A percentile compares a stretch with the other conserved stretches of the same genome.
Evolutionary conservation across 352 stramenopile genomes (phyloP).

Genomic region (Phytophthora constricta): DNA sequence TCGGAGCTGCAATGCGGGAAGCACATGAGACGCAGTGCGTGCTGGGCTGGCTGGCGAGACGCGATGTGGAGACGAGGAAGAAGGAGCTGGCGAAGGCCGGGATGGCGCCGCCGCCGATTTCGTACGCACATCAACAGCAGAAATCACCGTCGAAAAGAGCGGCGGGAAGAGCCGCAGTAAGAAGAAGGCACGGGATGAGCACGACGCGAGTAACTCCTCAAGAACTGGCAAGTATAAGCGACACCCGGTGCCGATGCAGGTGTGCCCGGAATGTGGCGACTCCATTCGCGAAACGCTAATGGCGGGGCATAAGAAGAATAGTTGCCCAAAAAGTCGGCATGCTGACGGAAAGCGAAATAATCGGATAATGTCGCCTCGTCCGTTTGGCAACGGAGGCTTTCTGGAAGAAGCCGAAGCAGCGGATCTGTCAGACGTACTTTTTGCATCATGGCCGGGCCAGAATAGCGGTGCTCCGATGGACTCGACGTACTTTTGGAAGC

Average conservation of each 20-base stretch:
- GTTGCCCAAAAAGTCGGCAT: slow-evolving; percentile 46
- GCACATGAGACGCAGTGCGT: slow-evolving; percentile 72
- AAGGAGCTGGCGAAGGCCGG: slow-evolving; percentile 46
- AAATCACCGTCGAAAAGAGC: slow-evolving; percentile 38
- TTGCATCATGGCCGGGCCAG: slow-evolving; percentile 81
- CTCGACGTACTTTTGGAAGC: slow-evolving; percentile 80
- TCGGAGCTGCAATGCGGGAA: slow-evolving; percentile 42
- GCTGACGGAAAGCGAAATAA: slow-evolving; percentile 49
- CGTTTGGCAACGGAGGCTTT: slow-evolving; percentile 20
- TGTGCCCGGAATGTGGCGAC: slow-evolving; percentile 76
- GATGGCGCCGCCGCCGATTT: slow-evolving; percentile 43
- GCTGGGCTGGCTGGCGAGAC: slow-evolving; percentile 58
- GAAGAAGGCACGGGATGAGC: slow-evolving; percentile 17
- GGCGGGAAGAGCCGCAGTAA: slow-evolving; percentile 28
- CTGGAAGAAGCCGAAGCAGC: slow-evolving; percentile 33
- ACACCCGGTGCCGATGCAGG: slow-evolving; percentile 43
- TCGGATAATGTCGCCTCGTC: slow-evolving; percentile 27
- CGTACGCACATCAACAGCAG: slow-evolving; percentile 36
- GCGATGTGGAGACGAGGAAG: slow-evolving; percentile 48
- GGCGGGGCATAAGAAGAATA: slow-evolving; percentile 73
- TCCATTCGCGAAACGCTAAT: slow-evolving; percentile 66
- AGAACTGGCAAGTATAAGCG: slow-evolving; percentile 47
- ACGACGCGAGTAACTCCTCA: background rate
- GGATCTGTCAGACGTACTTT: slow-evolving; percentile 80
- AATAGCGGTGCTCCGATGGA: slow-evolving; percentile 74